Percentiles rank a stretch among this genome's conserved stretches.
phyloP scores from a whole-genome alignment of 495 filamentous ascomycete genomes.

The Xylaria sp. region DNA sequence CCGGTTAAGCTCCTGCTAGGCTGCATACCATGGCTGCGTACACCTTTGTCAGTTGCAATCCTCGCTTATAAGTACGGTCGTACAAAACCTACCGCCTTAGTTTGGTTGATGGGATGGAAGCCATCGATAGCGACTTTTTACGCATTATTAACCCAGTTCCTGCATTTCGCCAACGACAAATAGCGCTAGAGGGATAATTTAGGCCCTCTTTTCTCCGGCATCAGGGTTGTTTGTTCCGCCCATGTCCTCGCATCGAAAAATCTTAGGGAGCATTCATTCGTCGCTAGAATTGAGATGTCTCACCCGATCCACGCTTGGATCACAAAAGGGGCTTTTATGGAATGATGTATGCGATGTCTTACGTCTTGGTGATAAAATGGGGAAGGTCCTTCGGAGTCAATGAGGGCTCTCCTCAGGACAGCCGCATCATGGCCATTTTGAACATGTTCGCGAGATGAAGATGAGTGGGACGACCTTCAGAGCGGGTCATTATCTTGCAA shows the following conservation, averaged over 20 bases:
- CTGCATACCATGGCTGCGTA: slow-evolving; percentile 10
- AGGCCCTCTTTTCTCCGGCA: background rate
- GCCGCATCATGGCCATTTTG: slow-evolving; percentile 2
- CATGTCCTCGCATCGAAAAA: background rate
- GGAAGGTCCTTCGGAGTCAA: slow-evolving; percentile 19
- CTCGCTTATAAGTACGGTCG: slow-evolving; percentile 19
- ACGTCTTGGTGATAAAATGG: slow-evolving; percentile 16
- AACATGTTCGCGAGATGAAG: slow-evolving; percentile 12
- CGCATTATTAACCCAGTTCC: background rate
- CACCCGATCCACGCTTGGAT: background rate
- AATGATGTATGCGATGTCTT: slow-evolving; percentile 14
- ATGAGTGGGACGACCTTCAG: slow-evolving; percentile 8
- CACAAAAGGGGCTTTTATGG: background rate
- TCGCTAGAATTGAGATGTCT: slow-evolving; percentile 9
- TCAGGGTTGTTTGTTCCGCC: background rate
- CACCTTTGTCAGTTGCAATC: slow-evolving; percentile 12
- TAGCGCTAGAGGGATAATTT: background rate
- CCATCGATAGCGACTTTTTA: background rate
- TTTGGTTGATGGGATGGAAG: slow-evolving; percentile 2
- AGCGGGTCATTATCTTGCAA: slow-evolving; percentile 18
- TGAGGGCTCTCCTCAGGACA: background rate
- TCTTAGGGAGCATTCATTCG: slow-evolving; percentile 3
- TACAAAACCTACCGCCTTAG: background rate
- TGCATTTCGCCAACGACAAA: background rate
- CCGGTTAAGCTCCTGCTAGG: slow-evolving; percentile 9